Percentiles rank a stretch among this genome's conserved stretches.
Evolutionary conservation across 2,329 filamentous ascomycete genomes (phyloP).

Genomic region (Colletotrichum lentis): DNA sequence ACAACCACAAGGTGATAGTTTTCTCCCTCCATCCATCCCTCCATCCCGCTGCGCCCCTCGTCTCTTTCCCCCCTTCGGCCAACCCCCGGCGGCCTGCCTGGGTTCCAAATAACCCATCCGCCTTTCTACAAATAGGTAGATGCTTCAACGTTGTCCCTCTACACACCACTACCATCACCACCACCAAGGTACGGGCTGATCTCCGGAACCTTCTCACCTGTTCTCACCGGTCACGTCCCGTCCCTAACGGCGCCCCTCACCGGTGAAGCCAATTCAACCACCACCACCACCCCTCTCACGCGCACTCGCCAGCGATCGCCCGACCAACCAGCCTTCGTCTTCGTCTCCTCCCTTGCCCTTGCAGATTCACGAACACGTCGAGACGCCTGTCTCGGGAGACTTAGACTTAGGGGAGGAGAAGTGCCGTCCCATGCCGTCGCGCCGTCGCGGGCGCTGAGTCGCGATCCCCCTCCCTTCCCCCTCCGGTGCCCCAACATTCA

Average conservation of each 20-base stretch:
- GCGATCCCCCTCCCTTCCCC: neutral
- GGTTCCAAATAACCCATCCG: conserved; percentile 16
- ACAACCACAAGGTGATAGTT: conserved; percentile 30
- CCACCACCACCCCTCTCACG: conserved; percentile 3
- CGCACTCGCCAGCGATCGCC: conserved; percentile 7
- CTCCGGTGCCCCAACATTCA: neutral
- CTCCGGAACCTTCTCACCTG: conserved; percentile 24
- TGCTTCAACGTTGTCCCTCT: conserved; percentile 2
- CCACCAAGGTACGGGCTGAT: neutral
- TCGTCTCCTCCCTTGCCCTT: neutral
- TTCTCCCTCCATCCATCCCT: conserved; percentile 21
- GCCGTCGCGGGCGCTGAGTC: conserved; percentile 6
- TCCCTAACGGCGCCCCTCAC: conserved; percentile 36
- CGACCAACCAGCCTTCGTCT: neutral
- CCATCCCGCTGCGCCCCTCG: neutral
- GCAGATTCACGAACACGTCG: neutral
- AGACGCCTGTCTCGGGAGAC: conserved; percentile 24
- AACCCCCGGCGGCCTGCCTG: conserved; percentile 4
- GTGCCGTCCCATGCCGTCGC: conserved; percentile 34
- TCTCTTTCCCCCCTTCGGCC: neutral
- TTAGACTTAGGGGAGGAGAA: conserved; percentile 31
- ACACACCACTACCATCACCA: neutral
- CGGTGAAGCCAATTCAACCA: conserved; percentile 27
- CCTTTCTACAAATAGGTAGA: neutral
- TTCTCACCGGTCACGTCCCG: conserved; percentile 35